A percentile compares a stretch with the other conserved stretches of the same genome.
phyloP scores from a whole-genome alignment of 495 filamentous ascomycete genomes.

The Neohortaea acidophila region DNA sequence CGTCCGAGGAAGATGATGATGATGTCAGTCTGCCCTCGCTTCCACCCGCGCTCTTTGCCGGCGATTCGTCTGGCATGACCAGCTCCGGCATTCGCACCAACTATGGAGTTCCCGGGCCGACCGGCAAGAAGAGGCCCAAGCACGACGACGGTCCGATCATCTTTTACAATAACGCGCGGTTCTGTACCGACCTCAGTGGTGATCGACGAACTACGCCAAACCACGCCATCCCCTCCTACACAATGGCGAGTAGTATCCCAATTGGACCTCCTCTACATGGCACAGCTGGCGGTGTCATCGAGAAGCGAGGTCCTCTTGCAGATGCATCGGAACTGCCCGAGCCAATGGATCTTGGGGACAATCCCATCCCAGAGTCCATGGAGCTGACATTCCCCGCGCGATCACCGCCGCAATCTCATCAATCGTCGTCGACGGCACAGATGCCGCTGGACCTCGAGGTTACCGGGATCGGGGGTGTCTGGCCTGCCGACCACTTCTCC shows the following conservation, averaged over 20 bases:
- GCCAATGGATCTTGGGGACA: slow-evolving; percentile 16
- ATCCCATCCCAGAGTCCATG: slow-evolving; percentile 10
- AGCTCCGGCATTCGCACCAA: slow-evolving; percentile 21
- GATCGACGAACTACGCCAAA: slow-evolving; percentile 28
- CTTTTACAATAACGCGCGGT: slow-evolving; percentile 59
- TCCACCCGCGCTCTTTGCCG: slow-evolving; percentile 10
- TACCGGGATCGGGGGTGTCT: slow-evolving; percentile 49
- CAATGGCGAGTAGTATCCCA: not conserved
- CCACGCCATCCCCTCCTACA: slow-evolving; percentile 4
- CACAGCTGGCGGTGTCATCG: not conserved
- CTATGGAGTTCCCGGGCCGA: slow-evolving; percentile 29
- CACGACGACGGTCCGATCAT: slow-evolving; percentile 57
- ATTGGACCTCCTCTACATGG: not conserved
- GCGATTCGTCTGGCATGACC: slow-evolving; percentile 22
- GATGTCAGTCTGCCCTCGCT: slow-evolving; percentile 4
- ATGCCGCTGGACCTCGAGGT: slow-evolving; percentile 36
- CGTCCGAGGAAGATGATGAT: slow-evolving; percentile 11
- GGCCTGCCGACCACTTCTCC: slow-evolving; percentile 52
- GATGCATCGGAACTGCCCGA: slow-evolving; percentile 10
- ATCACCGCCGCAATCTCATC: not conserved
- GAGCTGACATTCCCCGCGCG: slow-evolving; percentile 8
- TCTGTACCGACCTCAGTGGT: slow-evolving; percentile 64
- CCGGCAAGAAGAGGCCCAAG: slow-evolving; percentile 22
- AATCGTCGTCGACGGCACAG: not conserved
- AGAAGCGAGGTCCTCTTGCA: slow-evolving; percentile 14